Conservation (phyloP, 2,329 filamentous ascomycete genomes). For the Zopfia rhizophila region DNA sequence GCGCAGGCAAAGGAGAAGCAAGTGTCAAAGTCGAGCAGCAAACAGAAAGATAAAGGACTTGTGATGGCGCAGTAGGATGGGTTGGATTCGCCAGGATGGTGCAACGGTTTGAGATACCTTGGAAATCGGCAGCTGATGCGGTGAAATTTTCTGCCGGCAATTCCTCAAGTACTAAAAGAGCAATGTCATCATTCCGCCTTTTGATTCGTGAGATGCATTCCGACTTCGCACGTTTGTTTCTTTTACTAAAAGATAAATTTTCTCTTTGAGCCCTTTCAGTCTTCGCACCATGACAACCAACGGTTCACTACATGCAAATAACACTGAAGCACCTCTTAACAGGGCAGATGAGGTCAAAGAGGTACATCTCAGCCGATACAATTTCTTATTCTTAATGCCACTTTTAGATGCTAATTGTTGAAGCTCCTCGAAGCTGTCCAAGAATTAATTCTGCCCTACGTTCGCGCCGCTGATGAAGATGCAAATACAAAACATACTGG, state of each 20-base stretch:
- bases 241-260: not conserved
- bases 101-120: constrained; percentile 41
- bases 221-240: too few relatives aligned
- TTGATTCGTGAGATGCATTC: too few relatives aligned
- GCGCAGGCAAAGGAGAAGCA: constrained; percentile 42
- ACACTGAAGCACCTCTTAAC: constrained; percentile 34
- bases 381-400: not conserved
- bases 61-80: constrained; percentile 34
- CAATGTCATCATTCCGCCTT: too few relatives aligned
- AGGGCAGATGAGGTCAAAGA: constrained; percentile 52
- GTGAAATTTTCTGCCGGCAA: constrained; percentile 30
- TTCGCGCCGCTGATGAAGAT: constrained; percentile 74
- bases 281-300: constrained; percentile 32
- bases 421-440: constrained; percentile 76
- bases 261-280: too few relatives aligned
- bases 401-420: constrained; percentile 25
- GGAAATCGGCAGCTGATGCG: constrained; percentile 22
- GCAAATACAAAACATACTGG: constrained; percentile 66
- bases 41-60: constrained; percentile 36
- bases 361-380: constrained; percentile 32
- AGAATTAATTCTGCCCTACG: constrained; percentile 75
- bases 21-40: constrained; percentile 23
- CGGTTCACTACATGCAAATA: constrained; percentile 16
- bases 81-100: constrained; percentile 39
- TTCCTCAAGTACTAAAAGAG: constrained; percentile 7